Evolutionary conservation across 805 yeast genomes (phyloP), one percentile per base, ranked within the genome.

Genomic region (Wickerhamiella nectarea): DNA sequence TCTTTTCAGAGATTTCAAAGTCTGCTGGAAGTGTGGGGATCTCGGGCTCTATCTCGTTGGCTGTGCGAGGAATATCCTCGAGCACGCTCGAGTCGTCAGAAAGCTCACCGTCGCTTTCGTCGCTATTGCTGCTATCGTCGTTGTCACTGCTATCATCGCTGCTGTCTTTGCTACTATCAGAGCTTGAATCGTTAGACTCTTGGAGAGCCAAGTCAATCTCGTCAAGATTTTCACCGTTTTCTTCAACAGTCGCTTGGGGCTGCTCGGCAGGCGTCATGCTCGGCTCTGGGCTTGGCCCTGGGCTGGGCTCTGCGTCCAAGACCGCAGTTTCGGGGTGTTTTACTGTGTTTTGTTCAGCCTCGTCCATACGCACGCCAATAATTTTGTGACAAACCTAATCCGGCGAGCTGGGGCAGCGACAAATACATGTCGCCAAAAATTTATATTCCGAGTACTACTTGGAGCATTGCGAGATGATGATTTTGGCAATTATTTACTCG

Each of bases 41-140:
- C 0, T 63, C 65, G 52, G 79, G 94, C 43, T 83, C 85, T 2
- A 78, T 60, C 55, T 89, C 97, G 56, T 89, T 80, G 47, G 76
- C 78, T 1, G 96, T 85, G 24, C 66, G 59, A 18, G 89, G 81
- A 0, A 94, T 94, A 37, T 52, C 58, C 18, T 50, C 60, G 3
- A 50, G 55, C 10, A 48, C 45, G 31, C 47, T 58, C 1, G 48
- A 60, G n/a, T 50, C 56, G 3, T 46, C 53, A 2, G 43, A 55
- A 4, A 48, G 59, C 9, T 50, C 54, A 3, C 46, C 57, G 8
- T 45, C 49, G 14, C 51, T 53, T 2, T 60, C 51, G 28, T 47
- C 52, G 18, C 59, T 46, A 19, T 36, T 48, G 56, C 24, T 21
- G 24, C 24, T 21, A 21, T 21, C 24, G 24, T 5, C 24, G 8